Evolutionary conservation across 83 land plant species (phyloP).

Genomic region (Thuja plicata): DNA sequence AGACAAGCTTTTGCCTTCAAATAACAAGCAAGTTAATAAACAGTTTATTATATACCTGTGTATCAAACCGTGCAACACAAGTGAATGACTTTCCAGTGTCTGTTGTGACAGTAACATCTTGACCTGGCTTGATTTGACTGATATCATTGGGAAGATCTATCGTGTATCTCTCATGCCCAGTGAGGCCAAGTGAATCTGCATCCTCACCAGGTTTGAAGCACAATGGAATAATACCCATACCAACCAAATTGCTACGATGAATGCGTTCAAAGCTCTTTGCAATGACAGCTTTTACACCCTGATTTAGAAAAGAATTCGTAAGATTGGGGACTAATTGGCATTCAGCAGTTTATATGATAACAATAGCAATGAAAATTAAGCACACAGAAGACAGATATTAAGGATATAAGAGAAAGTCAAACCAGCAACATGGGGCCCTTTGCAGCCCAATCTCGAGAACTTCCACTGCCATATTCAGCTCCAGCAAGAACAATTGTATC

Average conservation of each 20-base stretch:
- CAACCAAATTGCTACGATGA: slow-evolving; percentile 94
- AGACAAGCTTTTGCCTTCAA: not conserved
- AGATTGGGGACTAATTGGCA: not conserved
- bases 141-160: slow-evolving; percentile 77
- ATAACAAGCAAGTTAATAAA: not conserved
- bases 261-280: slow-evolving; percentile 97
- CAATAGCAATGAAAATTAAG: not conserved
- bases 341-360: not conserved
- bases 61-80: slow-evolving; percentile 84
- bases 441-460: slow-evolving; percentile 99
- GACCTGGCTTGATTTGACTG: slow-evolving; percentile 80
- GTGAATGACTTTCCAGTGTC: slow-evolving; percentile 83
- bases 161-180: slow-evolving; percentile 82
- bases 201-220: slow-evolving; percentile 96
- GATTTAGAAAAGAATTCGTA: slow-evolving; percentile 11
- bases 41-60: slow-evolving; percentile 59
- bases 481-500: slow-evolving; percentile 89
- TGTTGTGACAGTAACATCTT: slow-evolving; percentile 80
- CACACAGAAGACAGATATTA: not conserved
- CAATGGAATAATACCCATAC: slow-evolving; percentile 94
- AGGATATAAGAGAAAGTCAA: slow-evolving; percentile 9
- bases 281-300: slow-evolving; percentile 98
- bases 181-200: slow-evolving; percentile 88
- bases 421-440: slow-evolving; percentile 98
- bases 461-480: slow-evolving; percentile 99